Percentiles rank a stretch among this genome's conserved stretches.
These are phyloP conservation scores for Lenwebbia sp. DNA, from an alignment of 345 rosid species.

Conservation along the genomic window DNA sequence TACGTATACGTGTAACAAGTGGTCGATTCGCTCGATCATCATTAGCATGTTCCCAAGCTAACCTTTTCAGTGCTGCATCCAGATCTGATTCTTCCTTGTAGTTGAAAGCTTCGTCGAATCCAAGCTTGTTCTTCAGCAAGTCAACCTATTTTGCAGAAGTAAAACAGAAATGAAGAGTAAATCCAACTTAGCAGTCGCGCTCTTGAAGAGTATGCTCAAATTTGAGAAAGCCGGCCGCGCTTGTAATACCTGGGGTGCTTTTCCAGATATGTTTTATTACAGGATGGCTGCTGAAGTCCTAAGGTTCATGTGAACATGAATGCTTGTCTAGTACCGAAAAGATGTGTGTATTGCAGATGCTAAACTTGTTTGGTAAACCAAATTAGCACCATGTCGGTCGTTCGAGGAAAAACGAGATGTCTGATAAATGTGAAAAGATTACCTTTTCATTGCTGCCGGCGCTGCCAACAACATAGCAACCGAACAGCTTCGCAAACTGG, in stretches of 20 bases:
- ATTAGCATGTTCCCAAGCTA: neutral
- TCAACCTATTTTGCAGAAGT: neutral
- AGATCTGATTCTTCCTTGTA: constrained; percentile 1
- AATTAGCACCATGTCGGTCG: neutral
- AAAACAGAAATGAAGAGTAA: neutral
- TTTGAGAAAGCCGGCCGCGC: neutral
- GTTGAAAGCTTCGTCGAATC: neutral
- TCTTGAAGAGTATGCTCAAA: neutral
- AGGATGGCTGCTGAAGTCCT: neutral
- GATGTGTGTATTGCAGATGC: neutral
- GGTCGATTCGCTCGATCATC: neutral
- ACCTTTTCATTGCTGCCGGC: neutral
- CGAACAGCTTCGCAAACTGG: neutral
- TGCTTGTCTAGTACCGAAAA: neutral
- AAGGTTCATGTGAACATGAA: neutral
- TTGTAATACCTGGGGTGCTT: neutral
- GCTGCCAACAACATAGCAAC: constrained; percentile 2
- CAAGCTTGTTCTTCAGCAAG: neutral
- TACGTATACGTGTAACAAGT: neutral
- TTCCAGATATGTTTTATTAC: neutral
- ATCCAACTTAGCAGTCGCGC: neutral
- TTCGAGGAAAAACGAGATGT: neutral
- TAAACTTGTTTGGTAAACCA: neutral
- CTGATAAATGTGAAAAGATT: neutral
- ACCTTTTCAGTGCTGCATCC: neutral